Evolutionary conservation across 805 yeast species (phyloP), one percentile per base, ranked within the genome.

Genomic region (Kluyveromyces aestuarii): DNA sequence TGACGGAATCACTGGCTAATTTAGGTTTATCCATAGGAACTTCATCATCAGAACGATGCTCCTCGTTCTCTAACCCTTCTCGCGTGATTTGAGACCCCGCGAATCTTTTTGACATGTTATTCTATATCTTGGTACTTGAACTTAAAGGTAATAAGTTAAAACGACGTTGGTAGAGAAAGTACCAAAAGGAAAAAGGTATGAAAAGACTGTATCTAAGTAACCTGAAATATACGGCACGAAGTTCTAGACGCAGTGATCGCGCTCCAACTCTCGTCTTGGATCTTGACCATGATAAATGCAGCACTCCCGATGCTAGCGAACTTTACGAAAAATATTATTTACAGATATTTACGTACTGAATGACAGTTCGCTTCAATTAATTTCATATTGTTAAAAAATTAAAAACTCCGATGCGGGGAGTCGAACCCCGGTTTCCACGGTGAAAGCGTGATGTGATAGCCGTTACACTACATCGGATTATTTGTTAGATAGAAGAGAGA

Each of bases 11-110:
- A 1, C 85, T 72, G 0, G 95, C 93, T 43, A 53, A 61, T n/a
- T 57, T 50, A 37, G 61, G 52, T 7, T 59, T 55, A 42, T 66
- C 18, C 41, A 44, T 18, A 27, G 51, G 39, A 16, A 45, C 37
- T 8, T 67, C 72, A 6, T 71, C 77, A 16, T 71, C 74, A 37
- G 72, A 69, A 37, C 67, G 70, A 7, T 61, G n/a, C n/a, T n/a
- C 62, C 4, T 62, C 66, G 11, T 58, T 61, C 27, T 56, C 61
- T 4, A 60, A 59, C 27, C 65, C 69, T 48, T 81, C 87, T 53
- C 76, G 75, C 16, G 80, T 75, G 44, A 87, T 69, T 64, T 87
- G 95, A 18, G 71, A 65, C 46, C 72, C 76, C 18, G 89, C 88
- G 48, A 74, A 68, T 67, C 96, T 75, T 64, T 87, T 87, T 2